Evolutionary conservation across 371 early-diverging fungal species (phyloP), one percentile per base, ranked within the genome.

Genomic region (Apophysomyces elegans): DNA sequence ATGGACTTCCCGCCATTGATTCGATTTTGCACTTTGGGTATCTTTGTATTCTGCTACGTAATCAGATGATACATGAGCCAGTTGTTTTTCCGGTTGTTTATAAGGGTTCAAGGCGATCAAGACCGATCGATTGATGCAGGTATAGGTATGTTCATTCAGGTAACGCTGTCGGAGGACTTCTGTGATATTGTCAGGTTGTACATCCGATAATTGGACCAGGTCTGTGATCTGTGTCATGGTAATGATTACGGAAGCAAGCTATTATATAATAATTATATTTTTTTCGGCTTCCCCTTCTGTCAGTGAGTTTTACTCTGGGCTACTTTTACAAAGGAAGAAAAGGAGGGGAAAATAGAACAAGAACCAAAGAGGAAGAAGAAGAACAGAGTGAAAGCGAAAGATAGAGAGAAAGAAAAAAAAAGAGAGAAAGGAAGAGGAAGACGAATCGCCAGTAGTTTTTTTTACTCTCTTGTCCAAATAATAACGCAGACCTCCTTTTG

Each of bases 121-220:
- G n/a, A 79, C 75, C 2, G 88, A 81, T 14, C 74, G 72, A 46
- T 87, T 86, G 61, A 93, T 80, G 38, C 81, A 76, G 18, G 91
- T 89, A 67, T 86, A 88, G 63, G 75, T 65, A 26, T 65, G 67
- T 62, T 81, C 87, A 58, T 78, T 70, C 59, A 82, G 76, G 65
- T 84, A 82, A 32, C 91, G 84, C 50, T 81, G 84, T 12, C 79
- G 69, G 26, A 93, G 77, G 14, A 78, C 71, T 6, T 77, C 73
- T 11, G 86, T 76, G 70, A 90, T 71, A 47, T 84, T 77, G 38
- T 84, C 81, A 58, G 69, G 64, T 14, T 68, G 59, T 37, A 63
- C 65, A 38, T 70, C 64, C 56, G 69, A 37, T 60, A 81, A 41
- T 38, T 59, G 72, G 32, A 69, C 68, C 18, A 81, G 63, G 58